These are phyloP conservation scores for Chaetomium olivaceum DNA, from an alignment of 2,329 filamentous ascomycete species.

Conservation along the genomic window DNA sequence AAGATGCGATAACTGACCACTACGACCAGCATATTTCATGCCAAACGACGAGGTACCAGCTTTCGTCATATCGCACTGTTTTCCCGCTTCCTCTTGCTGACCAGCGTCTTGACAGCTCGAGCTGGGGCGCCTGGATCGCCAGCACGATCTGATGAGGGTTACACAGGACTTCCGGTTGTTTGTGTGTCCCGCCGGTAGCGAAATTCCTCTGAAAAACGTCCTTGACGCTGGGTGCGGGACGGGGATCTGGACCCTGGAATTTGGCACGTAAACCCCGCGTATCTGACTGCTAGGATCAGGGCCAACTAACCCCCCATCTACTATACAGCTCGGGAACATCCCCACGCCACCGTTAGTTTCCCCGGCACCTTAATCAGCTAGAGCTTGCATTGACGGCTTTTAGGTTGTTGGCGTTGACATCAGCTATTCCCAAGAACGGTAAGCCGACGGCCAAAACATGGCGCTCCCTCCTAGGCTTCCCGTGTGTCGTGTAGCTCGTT, in stretches of 20 bases:
- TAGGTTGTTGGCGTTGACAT: constrained; percentile 40
- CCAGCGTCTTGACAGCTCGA: background rate
- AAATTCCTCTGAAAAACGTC: constrained; percentile 41
- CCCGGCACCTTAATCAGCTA: constrained; percentile 22
- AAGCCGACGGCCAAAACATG: background rate
- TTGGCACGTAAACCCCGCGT: constrained; percentile 39
- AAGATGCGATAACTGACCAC: background rate
- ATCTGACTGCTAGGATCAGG: too few relatives aligned
- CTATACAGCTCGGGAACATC: constrained; percentile 22
- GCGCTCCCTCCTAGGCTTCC: background rate
- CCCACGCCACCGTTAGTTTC: constrained; percentile 34
- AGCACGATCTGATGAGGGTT: constrained; percentile 20
- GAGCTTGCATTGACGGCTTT: constrained; percentile 9
- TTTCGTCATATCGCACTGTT: background rate
- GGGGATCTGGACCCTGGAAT: constrained; percentile 49
- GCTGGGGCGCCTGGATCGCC: constrained; percentile 12
- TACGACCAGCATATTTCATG: background rate
- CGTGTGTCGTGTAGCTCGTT: background rate
- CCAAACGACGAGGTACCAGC: background rate
- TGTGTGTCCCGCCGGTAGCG: constrained; percentile 44
- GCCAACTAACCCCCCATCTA: background rate
- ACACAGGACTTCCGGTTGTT: constrained; percentile 44
- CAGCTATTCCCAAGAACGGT: constrained; percentile 34
- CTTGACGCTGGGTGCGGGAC: constrained; percentile 51
- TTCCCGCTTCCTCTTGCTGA: background rate